Conservation (phyloP, 2,329 filamentous ascomycete genomes). For the Paramyrothecium roridum region DNA sequence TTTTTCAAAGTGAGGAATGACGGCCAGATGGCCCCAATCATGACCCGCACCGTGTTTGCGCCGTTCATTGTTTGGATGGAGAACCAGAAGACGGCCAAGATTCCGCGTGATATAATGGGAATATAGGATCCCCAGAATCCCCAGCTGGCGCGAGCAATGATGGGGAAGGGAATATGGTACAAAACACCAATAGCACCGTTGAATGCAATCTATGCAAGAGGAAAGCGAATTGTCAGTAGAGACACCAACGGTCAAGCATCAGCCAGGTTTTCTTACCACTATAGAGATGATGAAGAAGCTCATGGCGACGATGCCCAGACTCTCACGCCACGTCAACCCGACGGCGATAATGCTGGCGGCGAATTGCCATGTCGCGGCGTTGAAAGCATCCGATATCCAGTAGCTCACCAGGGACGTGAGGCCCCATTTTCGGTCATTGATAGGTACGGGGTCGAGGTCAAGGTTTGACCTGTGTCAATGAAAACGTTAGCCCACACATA, state of each 20-base stretch:
- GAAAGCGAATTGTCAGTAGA: not conserved
- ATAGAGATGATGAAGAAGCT: constrained; percentile 46
- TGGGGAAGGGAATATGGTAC: constrained; percentile 28
- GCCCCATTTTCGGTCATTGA: constrained; percentile 40
- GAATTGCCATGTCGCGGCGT: constrained; percentile 23
- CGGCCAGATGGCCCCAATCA: constrained; percentile 38
- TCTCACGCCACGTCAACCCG: constrained; percentile 23
- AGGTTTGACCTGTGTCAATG: constrained; percentile 5
- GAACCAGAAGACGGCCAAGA: constrained; percentile 26
- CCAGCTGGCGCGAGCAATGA: constrained; percentile 20
- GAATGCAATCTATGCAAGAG: constrained; percentile 43
- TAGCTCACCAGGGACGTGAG: constrained; percentile 42
- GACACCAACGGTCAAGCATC: not conserved
- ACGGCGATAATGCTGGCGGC: constrained; percentile 24
- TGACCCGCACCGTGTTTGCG: constrained; percentile 13
- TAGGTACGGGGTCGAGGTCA: constrained; percentile 27
- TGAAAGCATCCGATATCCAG: constrained; percentile 44
- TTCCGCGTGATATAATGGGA: constrained; percentile 23
- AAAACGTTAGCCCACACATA: no score
- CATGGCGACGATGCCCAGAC: constrained; percentile 22
- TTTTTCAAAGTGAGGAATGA: constrained; percentile 32
- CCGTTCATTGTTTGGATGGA: constrained; percentile 27
- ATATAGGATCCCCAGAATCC: constrained; percentile 28
- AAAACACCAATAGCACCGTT: constrained; percentile 33
- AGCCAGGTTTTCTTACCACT: constrained; percentile 29